These are phyloP conservation scores for Diaporthe caulivora DNA, from an alignment of 2,329 filamentous ascomycete genomes.

Conservation along the genomic window DNA sequence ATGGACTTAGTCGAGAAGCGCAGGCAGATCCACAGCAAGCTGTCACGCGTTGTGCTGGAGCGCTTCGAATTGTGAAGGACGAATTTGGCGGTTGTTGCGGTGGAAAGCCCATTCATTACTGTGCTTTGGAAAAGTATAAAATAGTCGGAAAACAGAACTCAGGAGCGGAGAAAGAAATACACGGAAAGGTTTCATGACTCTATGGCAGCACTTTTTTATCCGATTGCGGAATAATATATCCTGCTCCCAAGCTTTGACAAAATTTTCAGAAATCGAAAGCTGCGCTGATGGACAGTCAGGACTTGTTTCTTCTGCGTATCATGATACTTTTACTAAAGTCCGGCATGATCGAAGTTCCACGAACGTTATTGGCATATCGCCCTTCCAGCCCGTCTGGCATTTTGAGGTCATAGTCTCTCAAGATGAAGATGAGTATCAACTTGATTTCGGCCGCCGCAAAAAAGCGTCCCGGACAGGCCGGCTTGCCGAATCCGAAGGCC, in stretches of 20 bases:
- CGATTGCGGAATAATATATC: not conserved
- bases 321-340: conserved; percentile 3
- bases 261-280: not conserved
- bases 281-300: not conserved
- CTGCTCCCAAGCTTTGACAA: not conserved
- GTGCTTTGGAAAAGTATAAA: not conserved
- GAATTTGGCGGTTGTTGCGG: not conserved
- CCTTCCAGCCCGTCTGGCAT: conserved; percentile 42
- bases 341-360: conserved; percentile 6
- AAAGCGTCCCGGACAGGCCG: conserved; percentile 54
- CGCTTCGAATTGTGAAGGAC: conserved; percentile 24
- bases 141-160: not conserved
- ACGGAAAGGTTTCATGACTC: not conserved
- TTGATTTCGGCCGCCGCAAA: conserved; percentile 53
- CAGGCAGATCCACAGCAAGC: conserved; percentile 34
- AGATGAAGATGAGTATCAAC: conserved; percentile 47
- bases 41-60: conserved; percentile 28
- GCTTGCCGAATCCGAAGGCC: conserved; percentile 54
- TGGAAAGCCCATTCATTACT: not conserved
- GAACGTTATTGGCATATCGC: conserved; percentile 44
- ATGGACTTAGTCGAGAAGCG: conserved; percentile 35
- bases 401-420: conserved; percentile 47
- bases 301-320: conserved; percentile 2
- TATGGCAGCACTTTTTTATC: not conserved
- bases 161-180: not conserved